phyloP scores from a whole-genome alignment of 345 rosid genomes.

The Melaleuca alternifolia region DNA sequence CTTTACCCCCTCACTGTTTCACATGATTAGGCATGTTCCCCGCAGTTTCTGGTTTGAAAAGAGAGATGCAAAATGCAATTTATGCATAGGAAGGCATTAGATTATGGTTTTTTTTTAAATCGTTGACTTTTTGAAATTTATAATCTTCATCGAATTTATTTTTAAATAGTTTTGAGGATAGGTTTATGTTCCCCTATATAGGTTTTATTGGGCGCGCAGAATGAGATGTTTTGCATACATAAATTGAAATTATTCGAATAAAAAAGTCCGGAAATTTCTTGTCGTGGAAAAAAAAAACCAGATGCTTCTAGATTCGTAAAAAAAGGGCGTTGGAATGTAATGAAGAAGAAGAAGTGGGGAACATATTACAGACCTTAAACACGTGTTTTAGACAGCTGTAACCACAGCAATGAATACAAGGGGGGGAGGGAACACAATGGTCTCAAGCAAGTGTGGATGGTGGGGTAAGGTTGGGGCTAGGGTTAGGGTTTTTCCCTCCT shows the following conservation, averaged over 20 bases:
- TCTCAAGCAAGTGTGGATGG: not conserved
- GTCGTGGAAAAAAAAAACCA: not conserved
- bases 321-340: not conserved
- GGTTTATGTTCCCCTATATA: accelerated
- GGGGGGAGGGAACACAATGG: not conserved
- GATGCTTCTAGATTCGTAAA: not conserved
- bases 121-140: too few species aligned
- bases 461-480: not conserved
- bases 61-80: not conserved
- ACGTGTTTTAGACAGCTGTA: not conserved
- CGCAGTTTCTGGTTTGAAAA: not conserved
- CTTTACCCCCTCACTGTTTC: not conserved
- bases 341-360: not conserved
- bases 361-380: not conserved
- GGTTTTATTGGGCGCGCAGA: not conserved
- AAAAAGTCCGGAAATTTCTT: not conserved
- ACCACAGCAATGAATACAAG: not conserved
- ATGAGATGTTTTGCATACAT: not conserved
- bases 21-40: not conserved
- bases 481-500: not conserved
- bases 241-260: not conserved
- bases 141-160: too few species aligned
- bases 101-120: not conserved
- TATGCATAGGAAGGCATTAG: not conserved
- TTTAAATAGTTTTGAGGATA: not conserved